Evolutionary conservation across 2,329 filamentous ascomycete genomes (phyloP).

Genomic region (Ilyonectria mors-panacis): DNA sequence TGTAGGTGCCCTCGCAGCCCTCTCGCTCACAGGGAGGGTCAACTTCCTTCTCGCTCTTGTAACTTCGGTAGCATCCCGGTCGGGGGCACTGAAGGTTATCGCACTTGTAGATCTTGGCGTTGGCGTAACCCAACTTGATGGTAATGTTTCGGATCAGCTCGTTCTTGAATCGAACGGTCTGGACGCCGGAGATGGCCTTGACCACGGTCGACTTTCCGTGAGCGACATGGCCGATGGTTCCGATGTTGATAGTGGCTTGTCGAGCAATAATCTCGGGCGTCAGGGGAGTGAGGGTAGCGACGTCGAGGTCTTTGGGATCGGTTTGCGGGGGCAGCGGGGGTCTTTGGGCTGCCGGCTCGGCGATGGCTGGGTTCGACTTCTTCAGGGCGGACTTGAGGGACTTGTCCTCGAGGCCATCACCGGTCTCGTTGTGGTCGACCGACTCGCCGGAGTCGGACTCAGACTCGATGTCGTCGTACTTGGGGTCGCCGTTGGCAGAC

Average conservation of each 20-base stretch:
- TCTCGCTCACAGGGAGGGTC: constrained; percentile 96
- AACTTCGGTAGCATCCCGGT: constrained; percentile 95
- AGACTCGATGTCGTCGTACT: constrained; percentile 81
- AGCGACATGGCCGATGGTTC: constrained; percentile 97
- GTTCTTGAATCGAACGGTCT: constrained; percentile 99
- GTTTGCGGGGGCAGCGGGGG: constrained; percentile 85
- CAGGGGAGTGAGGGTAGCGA: constrained; percentile 84
- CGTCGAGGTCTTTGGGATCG: constrained; percentile 89
- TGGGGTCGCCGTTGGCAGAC: constrained; percentile 72
- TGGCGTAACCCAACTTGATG: constrained; percentile 99
- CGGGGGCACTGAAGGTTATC: constrained; percentile 92
- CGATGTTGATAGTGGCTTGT: constrained; percentile 99
- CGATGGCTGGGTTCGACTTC: constrained; percentile 72
- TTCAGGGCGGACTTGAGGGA: constrained; percentile 89
- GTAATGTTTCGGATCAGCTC: constrained; percentile 99
- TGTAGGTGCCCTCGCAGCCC: constrained; percentile 89
- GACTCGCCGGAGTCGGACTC: constrained; percentile 79
- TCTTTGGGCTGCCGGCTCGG: constrained; percentile 68
- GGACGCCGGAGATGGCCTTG: constrained; percentile 98
- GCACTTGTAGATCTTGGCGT: constrained; percentile 99
- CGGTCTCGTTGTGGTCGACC: constrained; percentile 70
- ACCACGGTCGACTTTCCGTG: constrained; percentile 99
- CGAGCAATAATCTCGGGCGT: constrained; percentile 97
- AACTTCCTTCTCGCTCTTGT: constrained; percentile 99
- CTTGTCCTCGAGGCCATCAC: constrained; percentile 74